phyloP scores from a whole-genome alignment of 164 flowering plant genomes.

The Cinnamomum chago region DNA sequence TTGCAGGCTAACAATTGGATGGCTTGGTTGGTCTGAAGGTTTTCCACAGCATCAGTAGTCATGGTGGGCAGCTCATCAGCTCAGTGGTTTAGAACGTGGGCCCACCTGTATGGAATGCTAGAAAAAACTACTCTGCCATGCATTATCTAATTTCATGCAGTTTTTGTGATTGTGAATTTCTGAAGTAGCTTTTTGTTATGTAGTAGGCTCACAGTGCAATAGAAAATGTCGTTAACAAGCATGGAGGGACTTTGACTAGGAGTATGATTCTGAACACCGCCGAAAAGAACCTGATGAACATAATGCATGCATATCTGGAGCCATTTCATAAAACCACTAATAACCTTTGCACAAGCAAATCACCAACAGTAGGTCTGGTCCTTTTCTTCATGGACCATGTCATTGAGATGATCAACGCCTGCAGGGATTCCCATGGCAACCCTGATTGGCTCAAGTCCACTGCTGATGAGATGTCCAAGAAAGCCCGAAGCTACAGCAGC shows the following conservation, averaged over 20 bases:
- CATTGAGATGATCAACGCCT: constrained; percentile 57
- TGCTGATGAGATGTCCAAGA: constrained; percentile 77
- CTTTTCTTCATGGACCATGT: constrained; percentile 97
- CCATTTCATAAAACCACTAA: constrained; percentile 84
- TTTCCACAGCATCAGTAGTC: neutral
- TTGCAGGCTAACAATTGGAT: neutral
- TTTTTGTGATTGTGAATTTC: neutral
- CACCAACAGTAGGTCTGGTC: constrained; percentile 71
- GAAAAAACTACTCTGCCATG: neutral
- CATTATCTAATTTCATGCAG: neutral
- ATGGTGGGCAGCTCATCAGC: neutral
- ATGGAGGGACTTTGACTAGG: constrained; percentile 43
- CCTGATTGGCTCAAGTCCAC: constrained; percentile 82
- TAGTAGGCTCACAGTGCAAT: constrained; percentile 74
- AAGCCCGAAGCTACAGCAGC: constrained; percentile 49
- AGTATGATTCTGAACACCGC: constrained; percentile 45
- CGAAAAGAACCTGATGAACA: constrained; percentile 58
- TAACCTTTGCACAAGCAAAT: constrained; percentile 71
- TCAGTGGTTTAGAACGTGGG: neutral
- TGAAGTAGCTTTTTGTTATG: neutral
- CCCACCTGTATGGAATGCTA: neutral
- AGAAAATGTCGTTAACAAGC: constrained; percentile 69
- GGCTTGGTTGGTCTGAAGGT: neutral
- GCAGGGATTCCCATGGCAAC: constrained; percentile 61
- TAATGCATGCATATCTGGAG: constrained; percentile 63